Base-by-base conservation (phyloP, 352 stramenopile species). In the Globisporangium camurandrum region DNA sequence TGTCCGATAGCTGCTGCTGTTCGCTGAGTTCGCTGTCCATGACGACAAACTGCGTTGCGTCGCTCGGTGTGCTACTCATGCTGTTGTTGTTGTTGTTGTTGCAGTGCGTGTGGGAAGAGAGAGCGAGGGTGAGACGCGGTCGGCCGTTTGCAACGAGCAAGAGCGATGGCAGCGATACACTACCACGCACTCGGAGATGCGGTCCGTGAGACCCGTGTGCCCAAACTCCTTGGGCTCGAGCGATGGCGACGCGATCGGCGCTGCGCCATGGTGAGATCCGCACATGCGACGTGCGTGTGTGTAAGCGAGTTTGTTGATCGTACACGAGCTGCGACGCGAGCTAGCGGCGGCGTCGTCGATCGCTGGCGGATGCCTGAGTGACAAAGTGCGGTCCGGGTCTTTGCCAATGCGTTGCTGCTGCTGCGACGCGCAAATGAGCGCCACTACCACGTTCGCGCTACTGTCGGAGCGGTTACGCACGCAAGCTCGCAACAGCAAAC, bases 131-230 rank as follows among this genome's bases (percentile, higher is more conserved):
- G 23, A 33, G 16, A 41, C n/a, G 4, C n/a, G 45, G 10, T 45
- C 23, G 28, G 6, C 12, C 17, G 16, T 31, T 45, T 11, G 22
- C 23, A 22, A 30, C 10, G n/a, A n/a, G 24, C 5, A 20, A 30
- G 19, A 23, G 36, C 23, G n/a, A 20, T 3, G 8, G 11, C 31
- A 42, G 8, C 19, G 2, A 20, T 22, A 38, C 22, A 39, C n/a
- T 17, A 12, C 38, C 10, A 51, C 57, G 33, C 51, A 64, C 57
- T 53, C 40, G 26, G 57, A 64, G 34, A 64, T 34, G 39, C 38
- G 45, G 30, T 56, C 40, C 10, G 57, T 60, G 39, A 34, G 30
- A 4, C 39, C 53, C 12, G 46, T 59, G 38, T 45, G 36, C 23
- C 36, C 36, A 39, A 23, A 49, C 33, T 30, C 42, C 50, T 50